Conservation (phyloP, 176 grass and related monocot genomes). For the Leersia perrieri region DNA sequence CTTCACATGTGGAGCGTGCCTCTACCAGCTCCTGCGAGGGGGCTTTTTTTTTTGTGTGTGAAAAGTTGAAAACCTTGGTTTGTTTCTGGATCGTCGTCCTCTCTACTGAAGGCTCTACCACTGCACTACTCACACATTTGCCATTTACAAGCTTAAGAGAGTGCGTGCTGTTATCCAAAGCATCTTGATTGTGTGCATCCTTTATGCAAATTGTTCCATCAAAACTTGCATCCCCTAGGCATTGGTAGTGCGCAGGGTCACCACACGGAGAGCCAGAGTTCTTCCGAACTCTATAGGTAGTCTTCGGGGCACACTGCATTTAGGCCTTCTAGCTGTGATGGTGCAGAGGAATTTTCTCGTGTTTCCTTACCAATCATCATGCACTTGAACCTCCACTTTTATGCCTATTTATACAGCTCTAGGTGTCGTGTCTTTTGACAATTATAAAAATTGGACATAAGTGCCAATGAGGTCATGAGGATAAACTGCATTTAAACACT, state of each 20-base stretch:
- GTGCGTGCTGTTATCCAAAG: conserved; percentile 8
- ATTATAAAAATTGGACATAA: no score
- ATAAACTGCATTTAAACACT: neutral
- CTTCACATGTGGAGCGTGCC: no score
- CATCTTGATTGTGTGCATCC: neutral
- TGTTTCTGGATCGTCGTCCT: no score
- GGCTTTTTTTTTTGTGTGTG: no score
- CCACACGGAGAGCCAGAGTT: neutral
- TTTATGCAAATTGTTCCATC: neutral
- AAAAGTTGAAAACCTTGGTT: no score
- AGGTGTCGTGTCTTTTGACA: no score
- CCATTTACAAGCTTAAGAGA: no score
- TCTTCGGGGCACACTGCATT: neutral
- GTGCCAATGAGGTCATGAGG: neutral
- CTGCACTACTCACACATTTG: no score
- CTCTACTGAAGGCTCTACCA: no score
- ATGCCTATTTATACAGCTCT: neutral
- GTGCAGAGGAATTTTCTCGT: neutral
- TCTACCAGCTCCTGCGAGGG: no score
- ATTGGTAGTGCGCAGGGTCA: neutral
- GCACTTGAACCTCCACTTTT: neutral
- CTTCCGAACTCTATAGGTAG: neutral
- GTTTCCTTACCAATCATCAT: neutral
- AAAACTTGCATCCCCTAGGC: neutral
- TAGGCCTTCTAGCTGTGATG: neutral